A percentile compares a stretch with the other conserved stretches of the same genome.
phyloP scores from a whole-genome alignment of 2,329 filamentous ascomycete species.

The Septoria petroselini region DNA sequence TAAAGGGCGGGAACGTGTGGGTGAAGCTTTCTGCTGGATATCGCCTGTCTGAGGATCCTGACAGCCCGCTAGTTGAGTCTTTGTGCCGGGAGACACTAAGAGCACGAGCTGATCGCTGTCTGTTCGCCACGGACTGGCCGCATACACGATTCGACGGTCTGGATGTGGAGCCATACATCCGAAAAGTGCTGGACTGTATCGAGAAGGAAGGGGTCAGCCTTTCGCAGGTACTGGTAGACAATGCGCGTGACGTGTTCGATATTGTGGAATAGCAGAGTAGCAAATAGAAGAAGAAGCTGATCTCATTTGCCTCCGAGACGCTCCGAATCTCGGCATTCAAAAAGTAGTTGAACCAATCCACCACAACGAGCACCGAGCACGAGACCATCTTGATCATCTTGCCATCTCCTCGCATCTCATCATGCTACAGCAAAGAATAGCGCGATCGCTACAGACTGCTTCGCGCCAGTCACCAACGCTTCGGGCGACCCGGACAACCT shows the following conservation, averaged over 20 bases:
- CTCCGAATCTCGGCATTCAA: too few relatives aligned
- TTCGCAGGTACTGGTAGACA: constrained; percentile 54
- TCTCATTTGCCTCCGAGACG: too few relatives aligned
- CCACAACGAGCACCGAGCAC: too few relatives aligned
- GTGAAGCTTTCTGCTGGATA: constrained; percentile 61
- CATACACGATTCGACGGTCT: constrained; percentile 60
- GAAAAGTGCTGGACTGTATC: constrained; percentile 55
- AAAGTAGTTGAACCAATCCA: too few relatives aligned
- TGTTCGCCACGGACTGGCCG: constrained; percentile 64
- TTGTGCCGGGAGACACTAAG: constrained; percentile 51
- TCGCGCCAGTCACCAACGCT: constrained; percentile 34
- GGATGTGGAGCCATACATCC: constrained; percentile 55
- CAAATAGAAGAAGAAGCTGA: too few relatives aligned
- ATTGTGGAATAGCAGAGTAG: background rate
- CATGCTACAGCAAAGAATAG: constrained; percentile 52
- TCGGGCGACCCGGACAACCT: constrained; percentile 28
- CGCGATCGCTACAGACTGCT: constrained; percentile 47
- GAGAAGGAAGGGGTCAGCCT: constrained; percentile 45
- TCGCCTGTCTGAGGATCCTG: constrained; percentile 48
- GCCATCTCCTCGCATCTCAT: constrained; percentile 13
- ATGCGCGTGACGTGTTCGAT: constrained; percentile 52
- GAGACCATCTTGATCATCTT: constrained; percentile 2
- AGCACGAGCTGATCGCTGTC: constrained; percentile 46
- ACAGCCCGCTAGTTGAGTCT: constrained; percentile 35
- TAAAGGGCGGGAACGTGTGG: constrained; percentile 50